phyloP scores from a whole-genome alignment of 2,329 filamentous ascomycete genomes.

The Claviceps spartinae region DNA sequence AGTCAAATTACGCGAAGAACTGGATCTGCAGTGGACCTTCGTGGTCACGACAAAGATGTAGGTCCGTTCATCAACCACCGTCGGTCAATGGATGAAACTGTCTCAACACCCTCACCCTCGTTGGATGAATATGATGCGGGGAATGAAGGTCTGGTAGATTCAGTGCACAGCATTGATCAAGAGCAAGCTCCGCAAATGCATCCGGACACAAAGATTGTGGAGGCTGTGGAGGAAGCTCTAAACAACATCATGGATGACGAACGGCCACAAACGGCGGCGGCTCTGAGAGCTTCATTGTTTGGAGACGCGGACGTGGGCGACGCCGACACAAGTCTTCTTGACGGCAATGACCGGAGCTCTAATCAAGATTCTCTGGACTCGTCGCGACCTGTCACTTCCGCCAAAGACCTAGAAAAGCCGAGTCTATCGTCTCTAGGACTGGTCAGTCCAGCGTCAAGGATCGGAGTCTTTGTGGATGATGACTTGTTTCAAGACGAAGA shows the following conservation, averaged over 20 bases:
- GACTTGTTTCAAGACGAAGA: conserved; percentile 86
- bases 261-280: conserved; percentile 48
- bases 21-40: conserved; percentile 36
- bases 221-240: conserved; percentile 84
- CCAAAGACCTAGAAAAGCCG: conserved; percentile 51
- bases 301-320: conserved; percentile 19
- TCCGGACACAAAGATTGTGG: conserved; percentile 68
- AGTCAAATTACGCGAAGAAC: conserved; percentile 26
- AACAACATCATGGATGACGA: conserved; percentile 84
- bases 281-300: conserved; percentile 55
- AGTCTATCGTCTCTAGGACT: conserved; percentile 85
- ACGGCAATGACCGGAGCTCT: conserved; percentile 44
- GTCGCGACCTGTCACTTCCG: conserved; percentile 14
- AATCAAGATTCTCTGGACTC: conserved; percentile 48
- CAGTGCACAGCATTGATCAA: conserved; percentile 66
- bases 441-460: conserved; percentile 73
- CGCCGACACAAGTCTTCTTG: conserved; percentile 34
- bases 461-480: conserved; percentile 86
- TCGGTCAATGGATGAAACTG: conserved; percentile 56
- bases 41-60: conserved; percentile 19
- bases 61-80: conserved; percentile 34
- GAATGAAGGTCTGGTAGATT: conserved; percentile 54
- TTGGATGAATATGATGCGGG: conserved; percentile 78
- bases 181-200: conserved; percentile 39
- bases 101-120: conserved; percentile 33